Evolutionary conservation across 805 yeast species (phyloP).

Genomic region (Saccharomycopsis guyanensis): DNA sequence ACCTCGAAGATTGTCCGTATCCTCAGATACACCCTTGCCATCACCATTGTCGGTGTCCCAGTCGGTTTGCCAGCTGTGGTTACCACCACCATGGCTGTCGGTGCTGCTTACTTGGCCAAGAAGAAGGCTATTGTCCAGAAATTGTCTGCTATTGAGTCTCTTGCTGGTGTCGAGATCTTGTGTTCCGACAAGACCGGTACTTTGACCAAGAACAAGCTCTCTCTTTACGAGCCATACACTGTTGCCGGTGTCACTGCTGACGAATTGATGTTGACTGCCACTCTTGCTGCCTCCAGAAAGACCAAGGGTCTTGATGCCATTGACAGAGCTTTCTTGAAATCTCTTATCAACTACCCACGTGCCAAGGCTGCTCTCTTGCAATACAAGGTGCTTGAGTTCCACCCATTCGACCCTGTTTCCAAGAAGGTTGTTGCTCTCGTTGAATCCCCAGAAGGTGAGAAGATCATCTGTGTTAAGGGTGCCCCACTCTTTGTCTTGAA

Average conservation of each 20-base stretch:
- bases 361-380: slow-evolving; percentile 89
- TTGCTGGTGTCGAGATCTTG: slow-evolving; percentile 95
- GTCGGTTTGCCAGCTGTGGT: slow-evolving; percentile 98
- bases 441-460: slow-evolving; percentile 93
- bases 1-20: slow-evolving; percentile 78
- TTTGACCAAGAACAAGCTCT: slow-evolving; percentile 92
- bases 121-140: slow-evolving; percentile 96
- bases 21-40: slow-evolving; percentile 87
- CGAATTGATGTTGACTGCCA: slow-evolving; percentile 94
- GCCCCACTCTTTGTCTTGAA: slow-evolving; percentile 95
- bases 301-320: slow-evolving; percentile 97
- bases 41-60: slow-evolving; percentile 96
- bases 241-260: slow-evolving; percentile 96
- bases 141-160: slow-evolving; percentile 91
- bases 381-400: slow-evolving; percentile 92
- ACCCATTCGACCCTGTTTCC: slow-evolving; percentile 96
- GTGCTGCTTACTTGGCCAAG: slow-evolving; percentile 97
- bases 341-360: slow-evolving; percentile 80
- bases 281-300: slow-evolving; percentile 97
- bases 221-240: slow-evolving; percentile 95
- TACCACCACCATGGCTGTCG: slow-evolving; percentile 98
- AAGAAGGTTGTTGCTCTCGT: slow-evolving; percentile 94
- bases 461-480: slow-evolving; percentile 94
- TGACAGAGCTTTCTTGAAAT: slow-evolving; percentile 92
- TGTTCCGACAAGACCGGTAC: slow-evolving; percentile 99